Percentiles rank a stretch among this genome's conserved stretches.
Conservation (phyloP, 2,329 filamentous ascomycete genomes). For the Beauveria asiatica region DNA sequence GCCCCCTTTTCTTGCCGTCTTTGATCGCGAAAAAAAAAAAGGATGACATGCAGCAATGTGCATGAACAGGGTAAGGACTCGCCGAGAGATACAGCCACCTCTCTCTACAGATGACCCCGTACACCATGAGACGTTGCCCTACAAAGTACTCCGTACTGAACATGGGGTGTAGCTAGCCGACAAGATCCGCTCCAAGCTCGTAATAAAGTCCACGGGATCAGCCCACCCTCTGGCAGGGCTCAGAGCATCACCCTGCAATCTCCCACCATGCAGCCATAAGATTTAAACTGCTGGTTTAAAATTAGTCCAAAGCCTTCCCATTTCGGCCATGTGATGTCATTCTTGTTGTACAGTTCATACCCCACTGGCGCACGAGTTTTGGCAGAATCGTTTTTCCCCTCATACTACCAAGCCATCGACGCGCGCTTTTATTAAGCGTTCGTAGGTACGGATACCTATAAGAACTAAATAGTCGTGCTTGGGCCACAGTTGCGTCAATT, state of each 20-base stretch:
- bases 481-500: not conserved
- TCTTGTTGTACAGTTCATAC: not conserved
- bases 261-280: constrained; percentile 2
- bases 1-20: not conserved
- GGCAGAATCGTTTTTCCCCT: not conserved
- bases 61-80: not conserved
- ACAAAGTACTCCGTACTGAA: no score
- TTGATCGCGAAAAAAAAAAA: not conserved
- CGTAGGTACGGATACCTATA: not conserved
- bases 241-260: constrained; percentile 3
- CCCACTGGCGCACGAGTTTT: no score
- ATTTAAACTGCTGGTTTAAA: not conserved
- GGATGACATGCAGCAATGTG: not conserved
- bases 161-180: not conserved
- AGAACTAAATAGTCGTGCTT: not conserved
- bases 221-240: not conserved
- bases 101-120: not conserved
- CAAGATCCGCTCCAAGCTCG: not conserved
- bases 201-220: constrained; percentile 1
- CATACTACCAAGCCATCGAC: not conserved
- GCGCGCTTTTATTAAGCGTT: not conserved
- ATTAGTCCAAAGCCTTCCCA: not conserved
- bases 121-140: no score
- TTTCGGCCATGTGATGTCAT: constrained; percentile 1
- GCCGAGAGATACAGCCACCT: not conserved